Conservation (phyloP, 1,139 yeast genomes). For the Suhomyces chickasaworum region DNA sequence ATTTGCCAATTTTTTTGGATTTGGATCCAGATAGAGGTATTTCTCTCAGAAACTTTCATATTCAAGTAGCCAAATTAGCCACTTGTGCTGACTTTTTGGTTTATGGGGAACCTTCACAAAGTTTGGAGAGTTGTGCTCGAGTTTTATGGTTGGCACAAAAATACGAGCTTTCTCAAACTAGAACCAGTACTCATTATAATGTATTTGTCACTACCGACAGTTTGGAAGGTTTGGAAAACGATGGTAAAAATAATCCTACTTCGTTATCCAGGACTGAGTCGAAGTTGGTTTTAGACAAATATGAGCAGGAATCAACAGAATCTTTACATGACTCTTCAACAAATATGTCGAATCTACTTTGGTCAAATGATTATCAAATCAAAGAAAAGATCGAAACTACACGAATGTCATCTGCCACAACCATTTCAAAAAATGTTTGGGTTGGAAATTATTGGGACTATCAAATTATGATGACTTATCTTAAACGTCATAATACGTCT, state of each 20-base stretch:
- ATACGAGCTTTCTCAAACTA: slow-evolving; percentile 26
- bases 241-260: neutral
- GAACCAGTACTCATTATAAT: slow-evolving; percentile 17
- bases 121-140: slow-evolving; percentile 42
- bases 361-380: slow-evolving; percentile 73
- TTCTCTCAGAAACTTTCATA: slow-evolving; percentile 72
- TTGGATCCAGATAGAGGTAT: slow-evolving; percentile 70
- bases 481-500: slow-evolving; percentile 18
- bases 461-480: slow-evolving; percentile 37
- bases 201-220: slow-evolving; percentile 21
- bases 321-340: neutral
- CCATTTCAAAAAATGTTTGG: slow-evolving; percentile 62
- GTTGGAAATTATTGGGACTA: slow-evolving; percentile 70
- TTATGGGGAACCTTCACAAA: slow-evolving; percentile 36
- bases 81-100: slow-evolving; percentile 69
- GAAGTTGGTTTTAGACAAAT: slow-evolving; percentile 8
- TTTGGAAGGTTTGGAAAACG: slow-evolving; percentile 3
- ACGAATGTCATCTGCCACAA: slow-evolving; percentile 80
- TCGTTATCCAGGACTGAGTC: slow-evolving; percentile 10
- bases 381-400: slow-evolving; percentile 82
- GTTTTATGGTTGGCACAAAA: slow-evolving; percentile 57
- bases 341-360: slow-evolving; percentile 22
- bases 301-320: neutral
- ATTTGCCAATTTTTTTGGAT: slow-evolving; percentile 55
- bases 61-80: slow-evolving; percentile 73